Evolutionary conservation across 108 stramenopile genomes (phyloP).

Genomic region (Pseudonitzschia delicatissima): DNA sequence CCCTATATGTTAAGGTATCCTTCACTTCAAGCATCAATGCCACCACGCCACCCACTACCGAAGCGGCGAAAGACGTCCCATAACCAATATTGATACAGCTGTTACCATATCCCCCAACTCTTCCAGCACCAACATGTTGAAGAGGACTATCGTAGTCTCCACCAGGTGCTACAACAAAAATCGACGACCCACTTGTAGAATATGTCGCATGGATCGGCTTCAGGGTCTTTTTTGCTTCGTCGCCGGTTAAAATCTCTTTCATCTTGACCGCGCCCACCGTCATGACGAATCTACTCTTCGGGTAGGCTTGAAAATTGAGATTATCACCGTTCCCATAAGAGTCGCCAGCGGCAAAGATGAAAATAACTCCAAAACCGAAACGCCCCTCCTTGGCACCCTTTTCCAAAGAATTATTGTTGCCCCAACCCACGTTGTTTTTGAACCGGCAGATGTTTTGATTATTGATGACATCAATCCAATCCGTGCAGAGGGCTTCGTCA

Average conservation of each 20-base stretch:
- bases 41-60: conserved; percentile 41
- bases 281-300: conserved; percentile 24
- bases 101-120: too few species aligned
- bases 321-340: conserved; percentile 15
- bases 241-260: not conserved
- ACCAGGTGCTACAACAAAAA: conserved; percentile 35
- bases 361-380: conserved; percentile 21
- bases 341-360: conserved; percentile 29
- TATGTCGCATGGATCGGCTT: conserved; percentile 28
- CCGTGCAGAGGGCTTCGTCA: conserved; percentile 17
- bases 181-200: conserved; percentile 33
- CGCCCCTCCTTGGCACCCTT: conserved; percentile 17
- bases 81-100: conserved; percentile 12
- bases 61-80: conserved; percentile 45
- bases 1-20: conserved; percentile 39
- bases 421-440: not conserved
- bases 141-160: conserved; percentile 33
- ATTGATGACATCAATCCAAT: conserved; percentile 21
- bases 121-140: conserved; percentile 14
- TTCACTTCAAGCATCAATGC: conserved; percentile 48
- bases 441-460: not conserved
- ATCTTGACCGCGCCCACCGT: conserved; percentile 25
- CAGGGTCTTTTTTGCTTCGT: too few species aligned
- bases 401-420: not conserved
- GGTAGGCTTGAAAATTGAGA: conserved; percentile 24